These are phyloP conservation scores for Xerocomellus chrysenteron DNA, from an alignment of 768 basidiomycete species.

Conservation along the genomic window DNA sequence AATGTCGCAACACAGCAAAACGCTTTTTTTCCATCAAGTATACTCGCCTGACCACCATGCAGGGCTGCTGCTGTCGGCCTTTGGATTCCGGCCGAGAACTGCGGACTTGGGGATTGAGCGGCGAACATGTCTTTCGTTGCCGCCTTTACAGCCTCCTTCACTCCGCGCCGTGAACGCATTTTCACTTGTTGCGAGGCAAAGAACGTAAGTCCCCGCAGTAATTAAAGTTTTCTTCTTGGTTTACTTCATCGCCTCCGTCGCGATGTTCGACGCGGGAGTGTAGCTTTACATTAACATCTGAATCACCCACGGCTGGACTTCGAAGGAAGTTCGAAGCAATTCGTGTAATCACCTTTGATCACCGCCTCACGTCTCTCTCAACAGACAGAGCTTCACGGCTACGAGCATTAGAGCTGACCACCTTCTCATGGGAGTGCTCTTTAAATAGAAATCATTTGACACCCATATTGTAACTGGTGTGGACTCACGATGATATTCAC, in stretches of 20 bases:
- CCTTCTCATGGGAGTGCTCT: not conserved
- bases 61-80: not conserved
- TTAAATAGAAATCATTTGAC: not conserved
- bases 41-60: not conserved
- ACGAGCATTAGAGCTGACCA: not conserved
- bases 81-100: constrained; percentile 22
- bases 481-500: not conserved
- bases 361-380: constrained; percentile 1
- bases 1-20: not conserved
- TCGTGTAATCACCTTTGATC: constrained; percentile 11
- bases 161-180: constrained; percentile 17
- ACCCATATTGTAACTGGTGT: not conserved
- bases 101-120: constrained; percentile 24
- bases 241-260: constrained; percentile 13
- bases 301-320: not conserved
- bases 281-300: not conserved
- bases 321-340: constrained; percentile 1
- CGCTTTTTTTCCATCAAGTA: not conserved
- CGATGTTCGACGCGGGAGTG: not conserved
- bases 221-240: constrained; percentile 10
- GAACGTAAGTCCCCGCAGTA: constrained; percentile 25
- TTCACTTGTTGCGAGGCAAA: constrained; percentile 16
- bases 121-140: constrained; percentile 14
- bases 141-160: constrained; percentile 17
- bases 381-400: not conserved